Evolutionary conservation across 352 stramenopile genomes (phyloP).

Genomic region (Globisporangium carolinianum): DNA sequence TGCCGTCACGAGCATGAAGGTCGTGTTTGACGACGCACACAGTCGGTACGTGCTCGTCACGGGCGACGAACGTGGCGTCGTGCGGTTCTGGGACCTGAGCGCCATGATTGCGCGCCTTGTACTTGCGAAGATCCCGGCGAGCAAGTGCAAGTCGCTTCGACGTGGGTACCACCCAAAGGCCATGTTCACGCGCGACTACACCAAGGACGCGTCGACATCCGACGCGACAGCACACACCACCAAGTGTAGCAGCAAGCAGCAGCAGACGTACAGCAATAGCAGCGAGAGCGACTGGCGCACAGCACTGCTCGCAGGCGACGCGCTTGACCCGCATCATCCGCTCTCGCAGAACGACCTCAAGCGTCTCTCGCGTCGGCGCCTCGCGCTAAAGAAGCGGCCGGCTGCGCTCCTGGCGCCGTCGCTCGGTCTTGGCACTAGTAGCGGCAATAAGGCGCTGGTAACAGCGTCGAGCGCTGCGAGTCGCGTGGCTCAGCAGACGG

Average conservation of each 20-base stretch:
- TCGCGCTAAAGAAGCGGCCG: conserved; percentile 24
- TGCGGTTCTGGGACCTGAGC: conserved; percentile 46
- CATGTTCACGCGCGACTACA: conserved; percentile 51
- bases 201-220: conserved; percentile 25
- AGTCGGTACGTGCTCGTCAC: conserved; percentile 47
- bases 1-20: conserved; percentile 42
- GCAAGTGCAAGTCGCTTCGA: conserved; percentile 49
- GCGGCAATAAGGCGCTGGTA: neutral
- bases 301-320: conserved; percentile 25
- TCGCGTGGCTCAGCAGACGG: conserved; percentile 18
- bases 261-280: neutral
- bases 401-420: neutral
- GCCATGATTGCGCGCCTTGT: conserved; percentile 40
- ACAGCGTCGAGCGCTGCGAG: neutral
- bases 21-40: conserved; percentile 40
- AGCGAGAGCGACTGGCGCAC: conserved; percentile 18
- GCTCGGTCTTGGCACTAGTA: neutral
- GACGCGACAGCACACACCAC: conserved; percentile 15
- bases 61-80: conserved; percentile 41
- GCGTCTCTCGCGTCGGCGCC: conserved; percentile 19
- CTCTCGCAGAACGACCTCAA: conserved; percentile 39
- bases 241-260: conserved; percentile 13
- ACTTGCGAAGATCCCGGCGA: conserved; percentile 51
- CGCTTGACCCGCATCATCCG: conserved; percentile 25
- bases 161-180: conserved; percentile 56